phyloP scores from a whole-genome alignment of 2,329 filamentous ascomycete species.

The Akanthomyces lecanii region DNA sequence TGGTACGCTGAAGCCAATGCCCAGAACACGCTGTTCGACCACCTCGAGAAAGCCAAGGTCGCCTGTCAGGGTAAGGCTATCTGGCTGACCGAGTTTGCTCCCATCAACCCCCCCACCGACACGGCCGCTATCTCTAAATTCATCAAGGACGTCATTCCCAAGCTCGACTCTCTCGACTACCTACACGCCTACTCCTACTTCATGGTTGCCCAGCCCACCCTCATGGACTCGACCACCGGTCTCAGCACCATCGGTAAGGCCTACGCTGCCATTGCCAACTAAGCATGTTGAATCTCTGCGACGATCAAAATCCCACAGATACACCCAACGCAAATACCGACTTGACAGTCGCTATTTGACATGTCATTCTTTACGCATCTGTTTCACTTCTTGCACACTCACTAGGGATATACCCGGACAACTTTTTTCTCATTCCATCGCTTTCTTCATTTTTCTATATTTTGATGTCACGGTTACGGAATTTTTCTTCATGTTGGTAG shows the following conservation, averaged over 20 bases:
- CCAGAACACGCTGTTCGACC: slow-evolving; percentile 48
- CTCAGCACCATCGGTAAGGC: slow-evolving; percentile 46
- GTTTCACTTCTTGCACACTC: slow-evolving; percentile 37
- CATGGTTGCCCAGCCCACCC: slow-evolving; percentile 41
- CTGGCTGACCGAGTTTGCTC: slow-evolving; percentile 64
- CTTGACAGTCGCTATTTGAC: neutral
- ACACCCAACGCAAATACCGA: slow-evolving; percentile 11
- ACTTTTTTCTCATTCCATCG: slow-evolving; percentile 20
- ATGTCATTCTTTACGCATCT: slow-evolving; percentile 6
- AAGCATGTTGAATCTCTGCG: slow-evolving; percentile 21
- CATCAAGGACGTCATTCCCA: slow-evolving; percentile 44
- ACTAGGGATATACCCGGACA: slow-evolving; percentile 30
- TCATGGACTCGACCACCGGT: slow-evolving; percentile 37
- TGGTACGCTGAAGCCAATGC: slow-evolving; percentile 55
- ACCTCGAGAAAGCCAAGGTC: slow-evolving; percentile 45
- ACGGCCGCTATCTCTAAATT: slow-evolving; percentile 41
- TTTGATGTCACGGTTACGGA: slow-evolving; percentile 15
- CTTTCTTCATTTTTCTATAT: slow-evolving; percentile 21
- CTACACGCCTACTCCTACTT: slow-evolving; percentile 57
- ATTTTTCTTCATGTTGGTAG: slow-evolving; percentile 9
- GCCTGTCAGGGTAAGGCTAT: slow-evolving; percentile 48
- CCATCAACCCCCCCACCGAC: slow-evolving; percentile 38
- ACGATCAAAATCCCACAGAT: slow-evolving; percentile 5
- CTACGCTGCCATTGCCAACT: slow-evolving; percentile 39
- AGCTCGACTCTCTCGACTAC: slow-evolving; percentile 47